phyloP scores from a whole-genome alignment of 208 protist species.

The Leishmania gerbilli region DNA sequence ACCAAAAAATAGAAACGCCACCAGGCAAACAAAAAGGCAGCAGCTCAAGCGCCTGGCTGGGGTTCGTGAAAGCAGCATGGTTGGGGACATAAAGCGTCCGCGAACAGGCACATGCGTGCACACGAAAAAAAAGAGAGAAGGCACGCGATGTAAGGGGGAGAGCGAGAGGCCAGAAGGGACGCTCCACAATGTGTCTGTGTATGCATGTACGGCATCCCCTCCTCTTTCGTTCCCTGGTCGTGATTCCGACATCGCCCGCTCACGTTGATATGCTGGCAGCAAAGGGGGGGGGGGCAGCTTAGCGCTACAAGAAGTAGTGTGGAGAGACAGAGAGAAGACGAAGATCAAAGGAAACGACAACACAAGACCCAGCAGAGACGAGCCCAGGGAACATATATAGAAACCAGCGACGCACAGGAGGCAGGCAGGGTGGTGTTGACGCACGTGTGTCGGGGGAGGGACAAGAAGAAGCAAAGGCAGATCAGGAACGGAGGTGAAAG shows the following conservation, averaged over 20 bases:
- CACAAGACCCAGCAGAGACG: background rate
- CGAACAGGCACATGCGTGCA: background rate
- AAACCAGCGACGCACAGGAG: background rate
- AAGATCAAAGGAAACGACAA: background rate
- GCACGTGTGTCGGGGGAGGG: background rate
- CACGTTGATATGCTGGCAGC: background rate
- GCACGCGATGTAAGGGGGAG: background rate
- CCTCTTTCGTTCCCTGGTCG: background rate
- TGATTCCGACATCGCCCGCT: background rate
- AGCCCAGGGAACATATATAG: background rate
- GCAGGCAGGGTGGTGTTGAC: background rate
- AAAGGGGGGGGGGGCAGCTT: background rate
- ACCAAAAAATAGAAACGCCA: background rate
- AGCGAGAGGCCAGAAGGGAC: background rate
- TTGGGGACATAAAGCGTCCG: background rate
- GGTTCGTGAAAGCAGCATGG: background rate
- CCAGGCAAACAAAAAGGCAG: background rate
- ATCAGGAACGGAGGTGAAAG: background rate
- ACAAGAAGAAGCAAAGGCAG: background rate
- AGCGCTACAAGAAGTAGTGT: background rate
- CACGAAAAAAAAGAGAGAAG: background rate
- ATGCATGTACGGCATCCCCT: background rate
- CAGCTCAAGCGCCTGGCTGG: background rate
- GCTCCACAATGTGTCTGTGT: background rate
- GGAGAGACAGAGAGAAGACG: background rate